These are phyloP conservation scores for Populus pruinosa DNA, from an alignment of 345 rosid genomes.

Conservation along the genomic window DNA sequence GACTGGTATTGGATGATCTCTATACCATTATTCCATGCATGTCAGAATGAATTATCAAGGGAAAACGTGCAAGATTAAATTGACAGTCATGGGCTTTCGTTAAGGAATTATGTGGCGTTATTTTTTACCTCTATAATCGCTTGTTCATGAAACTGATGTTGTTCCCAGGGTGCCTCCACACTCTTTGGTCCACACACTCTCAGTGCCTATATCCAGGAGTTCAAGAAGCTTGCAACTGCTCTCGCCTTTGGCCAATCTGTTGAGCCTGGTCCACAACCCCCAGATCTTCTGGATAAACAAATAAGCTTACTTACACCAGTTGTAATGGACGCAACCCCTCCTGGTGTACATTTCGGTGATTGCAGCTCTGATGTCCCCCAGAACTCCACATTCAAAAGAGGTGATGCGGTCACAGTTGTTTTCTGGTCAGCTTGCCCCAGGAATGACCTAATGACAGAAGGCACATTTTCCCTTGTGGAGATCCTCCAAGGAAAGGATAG, in stretches of 20 bases:
- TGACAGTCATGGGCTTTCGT: background rate
- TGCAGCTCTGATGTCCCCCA: conserved; percentile 64
- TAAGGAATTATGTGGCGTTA: background rate
- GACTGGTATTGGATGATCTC: background rate
- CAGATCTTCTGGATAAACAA: conserved; percentile 73
- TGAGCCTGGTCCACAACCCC: conserved; percentile 69
- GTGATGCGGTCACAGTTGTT: conserved; percentile 59
- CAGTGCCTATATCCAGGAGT: conserved; percentile 86
- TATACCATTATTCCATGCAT: background rate
- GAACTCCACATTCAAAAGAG: conserved; percentile 72
- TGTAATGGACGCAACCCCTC: conserved; percentile 72
- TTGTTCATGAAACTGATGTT: background rate
- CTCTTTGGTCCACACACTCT: conserved; percentile 89
- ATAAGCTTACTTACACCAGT: conserved; percentile 85
- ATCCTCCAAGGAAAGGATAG: conserved; percentile 55
- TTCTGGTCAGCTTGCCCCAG: conserved; percentile 98
- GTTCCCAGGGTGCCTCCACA: conserved; percentile 85
- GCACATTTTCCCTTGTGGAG: conserved; percentile 88
- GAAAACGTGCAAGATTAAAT: background rate
- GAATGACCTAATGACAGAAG: conserved; percentile 90
- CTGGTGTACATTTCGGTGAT: conserved; percentile 74
- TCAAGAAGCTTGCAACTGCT: conserved; percentile 70
- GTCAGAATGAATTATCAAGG: background rate
- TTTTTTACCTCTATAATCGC: background rate
- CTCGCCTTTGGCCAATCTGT: conserved; percentile 51